Conservation (phyloP, 2,329 filamentous ascomycete genomes). For the Ambrosiella xylebori region DNA sequence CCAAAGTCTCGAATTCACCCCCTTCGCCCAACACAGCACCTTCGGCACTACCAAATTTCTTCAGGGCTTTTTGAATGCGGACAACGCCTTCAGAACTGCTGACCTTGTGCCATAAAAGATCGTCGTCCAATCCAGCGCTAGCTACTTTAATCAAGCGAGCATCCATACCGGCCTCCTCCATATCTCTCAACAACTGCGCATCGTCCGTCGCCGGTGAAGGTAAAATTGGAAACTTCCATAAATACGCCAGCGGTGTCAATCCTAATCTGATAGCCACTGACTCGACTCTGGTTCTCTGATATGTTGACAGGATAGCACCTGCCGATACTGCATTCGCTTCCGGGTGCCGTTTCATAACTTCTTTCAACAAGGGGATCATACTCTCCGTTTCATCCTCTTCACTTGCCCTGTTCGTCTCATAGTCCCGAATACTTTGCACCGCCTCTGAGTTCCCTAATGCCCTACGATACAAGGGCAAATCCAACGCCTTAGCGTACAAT, state of each 20-base stretch:
- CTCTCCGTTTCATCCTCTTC: conserved; percentile 74
- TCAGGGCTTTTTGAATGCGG: conserved; percentile 35
- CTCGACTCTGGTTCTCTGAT: conserved; percentile 91
- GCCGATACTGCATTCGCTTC: conserved; percentile 73
- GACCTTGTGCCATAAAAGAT: conserved; percentile 66
- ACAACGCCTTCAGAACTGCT: conserved; percentile 34
- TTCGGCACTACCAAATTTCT: conserved; percentile 45
- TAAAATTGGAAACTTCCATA: conserved; percentile 80
- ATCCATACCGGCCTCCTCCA: conserved; percentile 61
- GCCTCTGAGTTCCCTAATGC: conserved; percentile 52
- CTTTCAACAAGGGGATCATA: conserved; percentile 55
- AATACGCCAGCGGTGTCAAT: conserved; percentile 63
- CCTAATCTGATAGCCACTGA: conserved; percentile 74
- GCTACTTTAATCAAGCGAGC: conserved; percentile 92
- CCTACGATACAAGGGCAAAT: conserved; percentile 67
- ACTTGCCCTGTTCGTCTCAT: conserved; percentile 25
- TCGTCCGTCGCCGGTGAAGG: conserved; percentile 32
- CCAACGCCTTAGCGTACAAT: conserved; percentile 63
- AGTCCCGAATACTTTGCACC: conserved; percentile 54
- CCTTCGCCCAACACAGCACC: conserved; percentile 78
- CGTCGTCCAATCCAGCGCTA: conserved; percentile 69
- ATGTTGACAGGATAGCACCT: conserved; percentile 84
- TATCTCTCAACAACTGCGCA: conserved; percentile 56
- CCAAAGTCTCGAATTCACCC: conserved; percentile 89
- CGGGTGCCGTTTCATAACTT: conserved; percentile 52